Conservation (phyloP, 768 basidiomycete genomes). For the Tylopilus cervinicoccineus region DNA sequence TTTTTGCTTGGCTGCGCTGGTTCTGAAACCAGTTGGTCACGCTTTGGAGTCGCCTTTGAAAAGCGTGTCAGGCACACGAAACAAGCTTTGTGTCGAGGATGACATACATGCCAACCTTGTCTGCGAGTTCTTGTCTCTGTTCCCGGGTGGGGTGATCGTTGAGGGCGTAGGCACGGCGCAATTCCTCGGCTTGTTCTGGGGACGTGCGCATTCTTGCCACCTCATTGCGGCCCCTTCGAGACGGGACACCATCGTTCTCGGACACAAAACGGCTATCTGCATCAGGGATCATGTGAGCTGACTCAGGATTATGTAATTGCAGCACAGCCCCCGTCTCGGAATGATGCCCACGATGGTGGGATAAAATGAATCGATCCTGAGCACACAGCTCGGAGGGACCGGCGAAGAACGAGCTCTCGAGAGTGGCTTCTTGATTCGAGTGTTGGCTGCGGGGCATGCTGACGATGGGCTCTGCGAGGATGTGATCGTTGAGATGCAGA, state of each 20-base stretch:
- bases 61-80: slow-evolving; percentile 25
- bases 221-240: slow-evolving; percentile 29
- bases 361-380: slow-evolving; percentile 31
- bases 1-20: slow-evolving; percentile 74
- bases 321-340: slow-evolving; percentile 23
- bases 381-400: slow-evolving; percentile 28
- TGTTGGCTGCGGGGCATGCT: slow-evolving; percentile 3
- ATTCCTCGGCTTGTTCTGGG: slow-evolving; percentile 62
- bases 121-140: slow-evolving; percentile 59
- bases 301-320: slow-evolving; percentile 37
- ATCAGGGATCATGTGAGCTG: slow-evolving; percentile 48
- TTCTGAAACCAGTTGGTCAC: slow-evolving; percentile 89
- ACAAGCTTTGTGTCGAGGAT: slow-evolving; percentile 10
- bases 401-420: slow-evolving; percentile 31
- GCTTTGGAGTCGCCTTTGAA: slow-evolving; percentile 71
- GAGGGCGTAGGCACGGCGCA: slow-evolving; percentile 58
- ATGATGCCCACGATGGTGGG: slow-evolving; percentile 32
- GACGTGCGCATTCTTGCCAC: slow-evolving; percentile 56
- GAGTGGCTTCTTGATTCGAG: slow-evolving; percentile 13
- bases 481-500: slow-evolving; percentile 27
- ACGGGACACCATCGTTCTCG: slow-evolving; percentile 42
- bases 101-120: slow-evolving; percentile 73
- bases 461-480: slow-evolving; percentile 21
- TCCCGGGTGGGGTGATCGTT: slow-evolving; percentile 69
- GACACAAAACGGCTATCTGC: slow-evolving; percentile 47